A percentile compares a stretch with the other conserved stretches of the same genome.
Conservation (phyloP, 805 yeast genomes). For the Suhomyces tanzawaensis region DNA sequence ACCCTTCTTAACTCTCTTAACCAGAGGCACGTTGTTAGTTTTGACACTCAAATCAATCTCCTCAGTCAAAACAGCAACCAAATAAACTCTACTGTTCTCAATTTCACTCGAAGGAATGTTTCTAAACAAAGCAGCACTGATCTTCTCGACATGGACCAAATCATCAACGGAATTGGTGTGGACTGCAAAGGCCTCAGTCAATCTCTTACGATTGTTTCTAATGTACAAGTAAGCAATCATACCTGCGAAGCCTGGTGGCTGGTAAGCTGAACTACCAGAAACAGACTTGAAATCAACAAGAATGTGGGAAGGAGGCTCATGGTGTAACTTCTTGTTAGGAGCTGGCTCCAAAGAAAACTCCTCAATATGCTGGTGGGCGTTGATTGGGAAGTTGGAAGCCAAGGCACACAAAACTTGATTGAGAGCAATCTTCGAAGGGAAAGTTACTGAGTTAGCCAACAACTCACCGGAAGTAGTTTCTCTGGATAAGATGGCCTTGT, state of each 20-base stretch:
- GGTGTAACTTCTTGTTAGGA: slow-evolving; percentile 45
- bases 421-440: slow-evolving; percentile 60
- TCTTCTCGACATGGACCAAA: slow-evolving; percentile 55
- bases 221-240: slow-evolving; percentile 72
- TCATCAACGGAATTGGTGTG: slow-evolving; percentile 58
- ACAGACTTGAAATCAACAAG: slow-evolving; percentile 76
- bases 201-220: slow-evolving; percentile 57
- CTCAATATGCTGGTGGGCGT: slow-evolving; percentile 28
- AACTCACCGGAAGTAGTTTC: slow-evolving; percentile 58
- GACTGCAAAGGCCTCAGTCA: slow-evolving; percentile 79
- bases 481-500: slow-evolving; percentile 66
- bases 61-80: slow-evolving; percentile 76
- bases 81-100: slow-evolving; percentile 61
- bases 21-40: slow-evolving; percentile 22
- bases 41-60: slow-evolving; percentile 47
- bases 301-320: slow-evolving; percentile 60
- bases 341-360: slow-evolving; percentile 43
- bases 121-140: slow-evolving; percentile 76
- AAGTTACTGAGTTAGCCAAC: slow-evolving; percentile 37
- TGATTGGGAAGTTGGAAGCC: slow-evolving; percentile 66
- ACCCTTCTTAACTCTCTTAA: slow-evolving; percentile 62
- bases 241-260: slow-evolving; percentile 67
- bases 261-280: slow-evolving; percentile 51
- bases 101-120: slow-evolving; percentile 70
- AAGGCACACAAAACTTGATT: slow-evolving; percentile 71